These are phyloP conservation scores for Fraxinus ornus DNA, from an alignment of 305 asterid species.

Conservation along the genomic window DNA sequence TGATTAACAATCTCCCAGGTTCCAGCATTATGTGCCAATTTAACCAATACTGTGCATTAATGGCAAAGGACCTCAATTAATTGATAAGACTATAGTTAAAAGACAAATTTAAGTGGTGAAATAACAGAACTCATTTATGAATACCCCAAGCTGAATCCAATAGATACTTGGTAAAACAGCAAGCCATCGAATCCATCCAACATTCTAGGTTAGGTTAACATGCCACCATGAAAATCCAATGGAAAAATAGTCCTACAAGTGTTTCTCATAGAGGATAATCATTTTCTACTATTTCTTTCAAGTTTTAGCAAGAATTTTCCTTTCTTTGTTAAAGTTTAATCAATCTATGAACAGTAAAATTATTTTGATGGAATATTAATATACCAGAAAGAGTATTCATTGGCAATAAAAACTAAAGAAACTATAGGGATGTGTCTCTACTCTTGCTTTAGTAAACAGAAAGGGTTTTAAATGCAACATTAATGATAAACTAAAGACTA, in stretches of 20 bases:
- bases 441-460: conserved; percentile 15
- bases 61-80: background rate
- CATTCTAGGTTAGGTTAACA: background rate
- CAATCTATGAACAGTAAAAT: background rate
- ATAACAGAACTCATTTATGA: background rate
- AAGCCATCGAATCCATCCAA: background rate
- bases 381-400: background rate
- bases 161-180: background rate
- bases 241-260: background rate
- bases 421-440: background rate
- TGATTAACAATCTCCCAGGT: background rate
- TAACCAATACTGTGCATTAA: background rate
- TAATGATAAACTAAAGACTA: conserved; percentile 31
- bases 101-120: background rate
- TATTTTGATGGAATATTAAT: background rate
- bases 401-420: too few relatives aligned
- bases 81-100: background rate
- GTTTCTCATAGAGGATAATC: background rate
- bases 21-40: background rate
- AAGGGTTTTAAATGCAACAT: conserved; percentile 21
- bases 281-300: background rate
- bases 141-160: background rate
- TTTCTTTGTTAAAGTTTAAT: background rate
- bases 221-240: background rate
- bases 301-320: background rate